Evolutionary conservation across 2,329 filamentous ascomycete genomes (phyloP).

Genomic region (Pestalotiopsis sp.): DNA sequence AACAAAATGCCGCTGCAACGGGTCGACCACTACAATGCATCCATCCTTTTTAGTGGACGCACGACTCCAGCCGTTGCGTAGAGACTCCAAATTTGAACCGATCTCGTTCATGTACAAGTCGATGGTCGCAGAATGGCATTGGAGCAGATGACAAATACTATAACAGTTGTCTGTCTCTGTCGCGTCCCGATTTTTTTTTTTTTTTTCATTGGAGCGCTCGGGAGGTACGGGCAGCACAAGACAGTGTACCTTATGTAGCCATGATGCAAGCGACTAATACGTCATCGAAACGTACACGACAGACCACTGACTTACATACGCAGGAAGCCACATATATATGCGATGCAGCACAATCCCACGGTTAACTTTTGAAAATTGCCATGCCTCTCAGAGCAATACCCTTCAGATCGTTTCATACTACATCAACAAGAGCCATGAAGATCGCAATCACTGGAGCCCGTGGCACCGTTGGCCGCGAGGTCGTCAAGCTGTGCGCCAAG

Average conservation of each 20-base stretch:
- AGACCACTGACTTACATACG: neutral
- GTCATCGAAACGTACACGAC: neutral
- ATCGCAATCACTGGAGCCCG: constrained; percentile 42
- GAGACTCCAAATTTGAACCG: no score
- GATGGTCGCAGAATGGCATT: no score
- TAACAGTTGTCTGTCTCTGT: no score
- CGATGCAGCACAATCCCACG: neutral
- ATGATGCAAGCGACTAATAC: neutral
- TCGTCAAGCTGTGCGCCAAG: constrained; percentile 4
- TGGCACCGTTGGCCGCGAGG: constrained; percentile 23
- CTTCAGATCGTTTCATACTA: constrained; percentile 3
- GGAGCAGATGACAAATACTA: no score
- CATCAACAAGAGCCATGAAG: constrained; percentile 29
- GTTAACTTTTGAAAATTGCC: neutral
- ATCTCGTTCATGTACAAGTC: no score
- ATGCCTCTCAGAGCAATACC: neutral
- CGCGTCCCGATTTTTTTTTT: no score
- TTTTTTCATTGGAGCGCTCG: neutral
- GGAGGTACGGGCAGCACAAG: neutral
- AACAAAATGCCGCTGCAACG: no score
- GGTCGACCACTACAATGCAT: no score
- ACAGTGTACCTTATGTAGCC: neutral
- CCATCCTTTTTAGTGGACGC: no score
- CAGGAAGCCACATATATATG: neutral
- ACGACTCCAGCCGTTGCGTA: no score